A percentile compares a stretch with the other conserved stretches of the same genome.
phyloP scores from a whole-genome alignment of 2,329 filamentous ascomycete genomes.

The Aspergillus amoenus region DNA sequence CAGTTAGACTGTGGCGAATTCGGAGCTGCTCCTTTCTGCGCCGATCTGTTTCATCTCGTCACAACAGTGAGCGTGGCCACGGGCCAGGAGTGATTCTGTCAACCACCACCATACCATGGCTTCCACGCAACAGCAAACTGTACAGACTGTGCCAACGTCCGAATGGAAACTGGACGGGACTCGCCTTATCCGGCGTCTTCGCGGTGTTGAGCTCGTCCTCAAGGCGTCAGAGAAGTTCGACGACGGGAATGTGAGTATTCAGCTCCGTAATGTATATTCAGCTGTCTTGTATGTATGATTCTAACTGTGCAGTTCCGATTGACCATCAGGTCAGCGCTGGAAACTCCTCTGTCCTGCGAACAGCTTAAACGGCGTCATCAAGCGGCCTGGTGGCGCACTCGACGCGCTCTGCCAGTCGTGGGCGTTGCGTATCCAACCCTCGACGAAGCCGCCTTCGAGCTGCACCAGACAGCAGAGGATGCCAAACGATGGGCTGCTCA shows the following conservation, averaged over 20 bases:
- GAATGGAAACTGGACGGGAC: background rate
- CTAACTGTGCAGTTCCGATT: background rate
- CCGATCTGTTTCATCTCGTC: too few species aligned
- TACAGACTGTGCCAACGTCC: background rate
- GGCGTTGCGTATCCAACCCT: background rate
- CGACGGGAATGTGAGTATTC: background rate
- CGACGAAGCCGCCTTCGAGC: background rate
- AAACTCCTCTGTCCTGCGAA: background rate
- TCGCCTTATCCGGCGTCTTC: background rate
- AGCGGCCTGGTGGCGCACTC: background rate
- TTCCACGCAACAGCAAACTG: too few species aligned
- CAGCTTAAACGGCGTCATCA: background rate
- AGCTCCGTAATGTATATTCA: too few species aligned
- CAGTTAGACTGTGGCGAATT: too few species aligned
- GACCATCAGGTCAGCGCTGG: background rate
- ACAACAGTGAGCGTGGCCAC: too few species aligned
- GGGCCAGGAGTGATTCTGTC: too few species aligned
- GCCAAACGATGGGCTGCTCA: background rate
- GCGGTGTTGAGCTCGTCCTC: background rate
- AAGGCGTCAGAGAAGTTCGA: background rate
- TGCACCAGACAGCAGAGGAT: background rate
- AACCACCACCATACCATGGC: too few species aligned
- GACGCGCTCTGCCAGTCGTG: background rate
- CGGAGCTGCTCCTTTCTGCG: too few species aligned
- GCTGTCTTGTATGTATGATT: too few species aligned